phyloP scores from a whole-genome alignment of 345 rosid genomes.

The Eucalyptus tenuipes region DNA sequence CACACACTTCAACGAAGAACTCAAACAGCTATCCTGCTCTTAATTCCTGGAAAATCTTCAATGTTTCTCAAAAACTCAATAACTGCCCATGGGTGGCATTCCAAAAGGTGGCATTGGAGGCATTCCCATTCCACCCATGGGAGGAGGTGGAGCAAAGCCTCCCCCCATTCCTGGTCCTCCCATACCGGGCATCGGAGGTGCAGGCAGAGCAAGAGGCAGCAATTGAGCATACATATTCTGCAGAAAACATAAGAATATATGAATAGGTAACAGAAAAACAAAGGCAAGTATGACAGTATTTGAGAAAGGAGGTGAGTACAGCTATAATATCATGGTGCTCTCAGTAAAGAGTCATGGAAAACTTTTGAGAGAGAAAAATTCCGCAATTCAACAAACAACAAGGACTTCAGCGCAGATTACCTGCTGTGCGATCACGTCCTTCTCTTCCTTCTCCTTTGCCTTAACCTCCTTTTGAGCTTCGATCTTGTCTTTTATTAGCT shows the following conservation, averaged over 20 bases:
- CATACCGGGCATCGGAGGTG: slow-evolving; percentile 92
- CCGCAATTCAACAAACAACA: neutral
- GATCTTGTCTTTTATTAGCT: slow-evolving; percentile 65
- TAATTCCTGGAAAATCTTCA: neutral
- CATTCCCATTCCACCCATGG: slow-evolving; percentile 42
- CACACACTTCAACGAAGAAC: neutral
- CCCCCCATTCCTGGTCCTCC: slow-evolving; percentile 28
- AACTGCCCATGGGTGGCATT: slow-evolving; percentile 61
- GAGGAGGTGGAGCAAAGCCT: slow-evolving; percentile 3
- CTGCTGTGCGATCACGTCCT: slow-evolving; percentile 83
- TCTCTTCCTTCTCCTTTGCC: slow-evolving; percentile 73
- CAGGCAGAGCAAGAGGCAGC: slow-evolving; percentile 80
- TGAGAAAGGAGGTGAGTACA: neutral
- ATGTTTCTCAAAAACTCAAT: slow-evolving; percentile 2
- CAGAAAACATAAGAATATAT: neutral
- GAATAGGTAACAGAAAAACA: neutral
- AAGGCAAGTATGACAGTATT: neutral
- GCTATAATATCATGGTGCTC: neutral
- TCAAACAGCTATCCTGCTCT: neutral
- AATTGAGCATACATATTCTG: slow-evolving; percentile 95
- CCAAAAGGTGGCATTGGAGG: slow-evolving; percentile 69
- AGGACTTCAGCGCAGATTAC: slow-evolving; percentile 11
- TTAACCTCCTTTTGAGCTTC: slow-evolving; percentile 60
- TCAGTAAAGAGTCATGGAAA: neutral
- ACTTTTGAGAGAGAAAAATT: neutral